phyloP scores from a whole-genome alignment of 2,329 filamentous ascomycete species.

The Xylariaceae sp. region DNA sequence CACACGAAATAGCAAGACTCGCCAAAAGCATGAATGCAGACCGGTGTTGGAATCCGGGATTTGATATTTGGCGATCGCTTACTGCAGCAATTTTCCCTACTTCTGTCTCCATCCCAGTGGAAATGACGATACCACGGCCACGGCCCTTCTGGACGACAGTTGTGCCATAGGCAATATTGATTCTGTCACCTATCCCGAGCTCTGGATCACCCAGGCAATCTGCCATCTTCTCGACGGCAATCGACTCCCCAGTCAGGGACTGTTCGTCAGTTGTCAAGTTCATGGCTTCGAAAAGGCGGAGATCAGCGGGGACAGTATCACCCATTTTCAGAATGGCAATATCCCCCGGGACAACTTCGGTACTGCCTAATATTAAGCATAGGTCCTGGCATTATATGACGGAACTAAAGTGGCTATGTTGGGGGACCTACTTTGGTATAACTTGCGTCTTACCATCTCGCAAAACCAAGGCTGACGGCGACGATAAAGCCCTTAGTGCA shows the following conservation, averaged over 20 bases:
- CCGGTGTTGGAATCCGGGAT: background rate
- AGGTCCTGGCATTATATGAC: too few relatives aligned
- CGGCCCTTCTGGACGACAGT: constrained; percentile 68
- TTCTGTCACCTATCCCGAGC: constrained; percentile 63
- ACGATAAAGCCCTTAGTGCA: constrained; percentile 54
- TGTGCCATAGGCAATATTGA: constrained; percentile 71
- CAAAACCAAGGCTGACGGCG: constrained; percentile 57
- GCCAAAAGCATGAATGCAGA: background rate
- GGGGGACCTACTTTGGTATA: constrained; percentile 48
- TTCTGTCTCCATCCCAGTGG: constrained; percentile 66
- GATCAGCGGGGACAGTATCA: constrained; percentile 68
- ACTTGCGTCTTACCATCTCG: constrained; percentile 54
- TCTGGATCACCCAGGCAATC: constrained; percentile 49
- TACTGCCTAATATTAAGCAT: constrained; percentile 35
- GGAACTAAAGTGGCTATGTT: constrained; percentile 10
- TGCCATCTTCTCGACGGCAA: constrained; percentile 62
- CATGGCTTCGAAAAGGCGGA: constrained; percentile 66
- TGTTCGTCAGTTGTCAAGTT: constrained; percentile 77
- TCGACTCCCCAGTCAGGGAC: constrained; percentile 69
- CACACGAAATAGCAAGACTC: background rate
- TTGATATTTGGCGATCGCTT: constrained; percentile 3
- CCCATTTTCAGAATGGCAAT: constrained; percentile 63
- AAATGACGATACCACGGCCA: constrained; percentile 65
- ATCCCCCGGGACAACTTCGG: constrained; percentile 66
- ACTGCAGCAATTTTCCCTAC: constrained; percentile 61